Conservation (phyloP, 2,329 filamentous ascomycete genomes). For the Botrytis porri region DNA sequence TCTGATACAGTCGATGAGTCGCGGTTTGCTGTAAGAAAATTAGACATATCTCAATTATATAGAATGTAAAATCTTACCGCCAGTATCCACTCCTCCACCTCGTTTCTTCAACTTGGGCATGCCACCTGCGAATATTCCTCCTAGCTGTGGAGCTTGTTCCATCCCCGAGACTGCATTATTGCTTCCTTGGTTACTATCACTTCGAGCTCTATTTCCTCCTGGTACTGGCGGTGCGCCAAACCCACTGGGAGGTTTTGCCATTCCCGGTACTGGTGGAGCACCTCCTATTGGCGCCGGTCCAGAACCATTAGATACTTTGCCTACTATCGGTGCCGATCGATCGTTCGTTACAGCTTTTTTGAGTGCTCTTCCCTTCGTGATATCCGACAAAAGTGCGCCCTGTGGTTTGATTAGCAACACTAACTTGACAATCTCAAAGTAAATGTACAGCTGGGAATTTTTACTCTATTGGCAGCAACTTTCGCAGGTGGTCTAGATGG, state of each 20-base stretch:
- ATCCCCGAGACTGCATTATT: conserved; percentile 42
- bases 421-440: conserved; percentile 28
- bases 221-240: conserved; percentile 68
- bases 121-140: conserved; percentile 83
- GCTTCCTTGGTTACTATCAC: conserved; percentile 74
- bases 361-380: conserved; percentile 73
- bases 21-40: conserved; percentile 51
- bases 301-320: conserved; percentile 51
- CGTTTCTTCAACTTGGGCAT: conserved; percentile 94
- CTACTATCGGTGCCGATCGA: conserved; percentile 75
- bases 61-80: conserved; percentile 45
- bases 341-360: conserved; percentile 92
- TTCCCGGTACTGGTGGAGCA: conserved; percentile 76
- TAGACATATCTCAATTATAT: not conserved
- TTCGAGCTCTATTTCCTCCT: conserved; percentile 65
- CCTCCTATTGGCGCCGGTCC: conserved; percentile 64
- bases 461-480: conserved; percentile 58
- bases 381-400: conserved; percentile 86
- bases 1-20: conserved; percentile 78
- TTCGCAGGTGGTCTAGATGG: conserved; percentile 56
- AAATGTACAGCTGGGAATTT: conserved; percentile 38
- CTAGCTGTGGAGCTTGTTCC: conserved; percentile 74
- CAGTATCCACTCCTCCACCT: conserved; percentile 75
- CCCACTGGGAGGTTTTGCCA: conserved; percentile 57
- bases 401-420: conserved; percentile 42